Base-by-base conservation (phyloP, 805 yeast species). In the Brettanomyces custersianus region DNA sequence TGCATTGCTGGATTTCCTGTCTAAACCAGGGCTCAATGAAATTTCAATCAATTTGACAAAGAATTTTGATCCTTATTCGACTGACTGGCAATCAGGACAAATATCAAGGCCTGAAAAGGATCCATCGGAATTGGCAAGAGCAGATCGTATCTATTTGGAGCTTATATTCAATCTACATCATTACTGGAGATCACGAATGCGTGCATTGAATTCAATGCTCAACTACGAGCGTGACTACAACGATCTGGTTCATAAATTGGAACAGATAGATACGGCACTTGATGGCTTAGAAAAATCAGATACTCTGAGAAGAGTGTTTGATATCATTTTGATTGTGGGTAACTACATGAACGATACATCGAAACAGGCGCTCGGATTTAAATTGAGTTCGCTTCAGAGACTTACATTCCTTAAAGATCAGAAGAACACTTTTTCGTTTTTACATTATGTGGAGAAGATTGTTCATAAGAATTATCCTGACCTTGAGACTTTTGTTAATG, bases 311-410 rank as follows among this genome's bases (percentile, higher is more conserved):
- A 71, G 74, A 37, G 77, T 92, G 12, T 71, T 94, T 50, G 87
- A 84, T 38, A 75, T 92, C 32, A 90, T 92, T 42, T 65, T 88
- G 43, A 79, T 88, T 4, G 92, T 92, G 34, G 99, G 98, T 40
- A 92, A 92, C 56, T 90, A 79, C 55, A 92, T 92, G 98, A 92
- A 94, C 55, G 95, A 87, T 49, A 65, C 76, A n/a, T 68, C 85
- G 2, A 88, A 87, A 48, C 95, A 87, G 55, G 97, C 96, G 1
- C 71, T 74, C 45, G 99, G 99, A 3, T 94, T 94, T 68, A 81
- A 82, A 49, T 64, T 92, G 40, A 80, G 84, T 31, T 84, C 96
- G n/a, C 66, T 92, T 36, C 96, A 87, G 51, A 66, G 97, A 46
- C 68, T 92, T 40, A 84, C 81, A 22, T 87, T 94, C 46, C 79